Evolutionary conservation across 1,139 yeast species (phyloP).

Genomic region (Citeromyces hawaiiensis): DNA sequence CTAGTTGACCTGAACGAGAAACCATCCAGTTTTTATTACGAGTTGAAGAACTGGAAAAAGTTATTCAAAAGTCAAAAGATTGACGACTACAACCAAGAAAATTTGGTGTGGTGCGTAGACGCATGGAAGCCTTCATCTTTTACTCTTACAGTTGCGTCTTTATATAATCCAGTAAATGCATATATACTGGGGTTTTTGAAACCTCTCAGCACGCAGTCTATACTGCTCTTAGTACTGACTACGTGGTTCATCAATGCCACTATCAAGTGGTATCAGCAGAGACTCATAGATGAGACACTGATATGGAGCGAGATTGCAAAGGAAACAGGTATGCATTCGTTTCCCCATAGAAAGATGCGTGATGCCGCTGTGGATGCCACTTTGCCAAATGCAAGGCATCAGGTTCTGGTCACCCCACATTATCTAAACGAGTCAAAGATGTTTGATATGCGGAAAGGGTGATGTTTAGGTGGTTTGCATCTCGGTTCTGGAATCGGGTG

Average conservation of each 20-base stretch:
- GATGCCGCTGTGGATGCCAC: slow-evolving; percentile 1
- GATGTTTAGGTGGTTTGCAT: background rate
- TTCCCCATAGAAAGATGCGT: background rate
- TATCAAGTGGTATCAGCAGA: background rate
- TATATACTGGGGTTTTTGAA: background rate
- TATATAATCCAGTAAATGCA: background rate
- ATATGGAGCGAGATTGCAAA: background rate
- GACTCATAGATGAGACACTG: background rate
- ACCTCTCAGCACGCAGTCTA: background rate
- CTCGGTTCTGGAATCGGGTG: no score
- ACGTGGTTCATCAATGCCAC: background rate
- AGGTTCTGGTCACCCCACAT: background rate
- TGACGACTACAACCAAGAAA: background rate
- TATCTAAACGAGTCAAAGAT: background rate
- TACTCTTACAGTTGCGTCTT: background rate
- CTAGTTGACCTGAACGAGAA: background rate
- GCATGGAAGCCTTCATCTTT: background rate
- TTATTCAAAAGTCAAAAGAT: background rate
- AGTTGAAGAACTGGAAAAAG: background rate
- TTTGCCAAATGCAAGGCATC: background rate
- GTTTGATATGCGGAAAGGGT: background rate
- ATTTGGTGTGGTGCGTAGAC: slow-evolving; percentile 1
- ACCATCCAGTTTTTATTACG: background rate
- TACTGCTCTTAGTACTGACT: background rate
- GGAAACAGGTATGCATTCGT: background rate